Conservation (phyloP, 1,139 yeast genomes). For the Yamadazyma sp. region DNA sequence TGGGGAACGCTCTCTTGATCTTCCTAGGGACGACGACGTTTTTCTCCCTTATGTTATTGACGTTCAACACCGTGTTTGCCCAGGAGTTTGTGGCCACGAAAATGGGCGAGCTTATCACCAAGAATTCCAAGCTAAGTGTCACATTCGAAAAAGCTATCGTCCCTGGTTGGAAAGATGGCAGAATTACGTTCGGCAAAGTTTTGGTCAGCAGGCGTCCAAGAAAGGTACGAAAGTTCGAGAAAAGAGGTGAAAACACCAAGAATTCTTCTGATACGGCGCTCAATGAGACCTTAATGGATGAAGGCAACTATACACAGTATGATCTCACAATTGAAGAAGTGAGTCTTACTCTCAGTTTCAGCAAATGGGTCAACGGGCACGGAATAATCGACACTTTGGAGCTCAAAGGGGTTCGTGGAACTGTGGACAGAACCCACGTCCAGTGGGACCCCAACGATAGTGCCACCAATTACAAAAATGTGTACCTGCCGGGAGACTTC, state of each 20-base stretch:
- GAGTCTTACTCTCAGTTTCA: slow-evolving; percentile 73
- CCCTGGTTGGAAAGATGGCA: slow-evolving; percentile 92
- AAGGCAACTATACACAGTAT: slow-evolving; percentile 94
- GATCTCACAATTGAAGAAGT: slow-evolving; percentile 88
- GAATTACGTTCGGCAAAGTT: slow-evolving; percentile 79
- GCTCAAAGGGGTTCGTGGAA: slow-evolving; percentile 84
- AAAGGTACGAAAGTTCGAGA: slow-evolving; percentile 40
- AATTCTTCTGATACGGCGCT: not conserved
- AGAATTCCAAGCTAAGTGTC: slow-evolving; percentile 82
- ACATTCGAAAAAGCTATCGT: slow-evolving; percentile 92
- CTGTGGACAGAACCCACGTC: slow-evolving; percentile 87
- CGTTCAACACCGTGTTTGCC: slow-evolving; percentile 83
- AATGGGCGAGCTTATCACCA: slow-evolving; percentile 80
- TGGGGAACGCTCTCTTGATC: slow-evolving; percentile 79
- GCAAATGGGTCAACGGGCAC: slow-evolving; percentile 85
- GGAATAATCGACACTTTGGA: slow-evolving; percentile 85
- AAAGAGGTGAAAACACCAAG: not conserved
- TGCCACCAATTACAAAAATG: slow-evolving; percentile 75
- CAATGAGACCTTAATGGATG: slow-evolving; percentile 43
- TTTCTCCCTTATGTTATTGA: slow-evolving; percentile 71
- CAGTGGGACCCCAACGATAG: slow-evolving; percentile 80
- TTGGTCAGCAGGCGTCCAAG: slow-evolving; percentile 84
- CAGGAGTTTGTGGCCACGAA: slow-evolving; percentile 84
- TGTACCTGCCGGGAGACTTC: slow-evolving; percentile 84
- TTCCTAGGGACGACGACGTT: slow-evolving; percentile 89